Conservation (phyloP, 2,329 filamentous ascomycete species). For the Hymenotorrendiella dingleyae region DNA sequence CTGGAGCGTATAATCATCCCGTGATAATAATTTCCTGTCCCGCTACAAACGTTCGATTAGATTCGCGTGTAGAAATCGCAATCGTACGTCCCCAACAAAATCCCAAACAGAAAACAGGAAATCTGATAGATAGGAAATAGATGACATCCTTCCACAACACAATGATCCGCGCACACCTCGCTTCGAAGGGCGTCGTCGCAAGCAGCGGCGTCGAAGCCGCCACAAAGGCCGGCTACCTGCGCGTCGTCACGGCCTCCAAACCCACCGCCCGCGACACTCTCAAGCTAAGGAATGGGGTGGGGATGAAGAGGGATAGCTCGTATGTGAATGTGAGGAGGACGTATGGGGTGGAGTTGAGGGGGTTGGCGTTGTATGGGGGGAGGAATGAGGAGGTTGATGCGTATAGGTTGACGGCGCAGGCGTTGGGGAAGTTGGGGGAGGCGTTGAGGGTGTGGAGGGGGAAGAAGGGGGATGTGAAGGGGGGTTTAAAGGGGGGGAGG, state of each 20-base stretch:
- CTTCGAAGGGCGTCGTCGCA: conserved; percentile 8
- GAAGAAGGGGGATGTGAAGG: no score
- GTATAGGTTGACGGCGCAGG: conserved; percentile 11
- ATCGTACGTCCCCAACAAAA: conserved; percentile 8
- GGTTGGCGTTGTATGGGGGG: conserved; percentile 13
- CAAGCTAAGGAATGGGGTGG: conserved; percentile 10
- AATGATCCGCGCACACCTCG: conserved; percentile 10
- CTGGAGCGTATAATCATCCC: conserved; percentile 16
- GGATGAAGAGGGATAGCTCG: conserved; percentile 16
- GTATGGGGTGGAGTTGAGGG: conserved; percentile 5
- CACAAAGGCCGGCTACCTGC: conserved; percentile 8
- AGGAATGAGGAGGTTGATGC: conserved; percentile 9
- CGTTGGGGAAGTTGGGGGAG: neutral
- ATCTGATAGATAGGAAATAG: conserved; percentile 6
- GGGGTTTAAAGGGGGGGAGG: no score
- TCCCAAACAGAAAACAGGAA: neutral
- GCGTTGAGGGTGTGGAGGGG: neutral
- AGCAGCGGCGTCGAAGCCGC: conserved; percentile 5
- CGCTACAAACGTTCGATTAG: neutral
- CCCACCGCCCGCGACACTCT: conserved; percentile 11
- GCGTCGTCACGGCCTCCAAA: conserved; percentile 13
- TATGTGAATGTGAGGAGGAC: conserved; percentile 14
- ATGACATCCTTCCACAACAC: conserved; percentile 17
- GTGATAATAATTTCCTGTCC: conserved; percentile 10
- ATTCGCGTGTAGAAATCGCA: conserved; percentile 8